A percentile compares a stretch with the other conserved stretches of the same genome.
These are phyloP conservation scores for Neophaeococcomyces aloes DNA, from an alignment of 2,329 filamentous ascomycete genomes.

Conservation along the genomic window DNA sequence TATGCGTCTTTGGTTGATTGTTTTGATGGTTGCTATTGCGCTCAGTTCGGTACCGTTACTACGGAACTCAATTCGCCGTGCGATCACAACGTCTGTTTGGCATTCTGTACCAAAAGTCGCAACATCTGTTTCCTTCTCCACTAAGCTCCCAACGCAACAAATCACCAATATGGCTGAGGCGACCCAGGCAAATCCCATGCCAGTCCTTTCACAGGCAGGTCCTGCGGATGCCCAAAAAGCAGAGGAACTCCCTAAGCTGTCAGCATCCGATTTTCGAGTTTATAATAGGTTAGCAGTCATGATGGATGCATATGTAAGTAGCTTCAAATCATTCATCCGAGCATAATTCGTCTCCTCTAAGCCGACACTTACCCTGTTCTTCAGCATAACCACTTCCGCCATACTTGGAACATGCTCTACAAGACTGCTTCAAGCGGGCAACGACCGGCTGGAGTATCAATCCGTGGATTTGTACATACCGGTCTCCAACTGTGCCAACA, in stretches of 20 bases:
- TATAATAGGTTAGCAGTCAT: conserved; percentile 18
- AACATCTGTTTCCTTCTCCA: neutral
- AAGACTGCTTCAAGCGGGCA: conserved; percentile 49
- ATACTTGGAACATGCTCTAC: conserved; percentile 62
- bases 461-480: conserved; percentile 56
- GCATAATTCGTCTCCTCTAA: conserved; percentile 2
- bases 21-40: conserved; percentile 7
- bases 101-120: neutral
- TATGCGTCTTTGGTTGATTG: conserved; percentile 7
- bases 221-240: conserved; percentile 6
- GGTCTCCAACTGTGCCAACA: conserved; percentile 61
- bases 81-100: neutral
- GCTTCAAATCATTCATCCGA: conserved; percentile 1
- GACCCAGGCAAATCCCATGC: conserved; percentile 2
- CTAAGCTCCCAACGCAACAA: neutral
- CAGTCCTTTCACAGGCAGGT: neutral
- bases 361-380: conserved; percentile 8
- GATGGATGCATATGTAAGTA: conserved; percentile 52
- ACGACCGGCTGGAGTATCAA: conserved; percentile 53
- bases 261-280: conserved; percentile 52
- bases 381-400: conserved; percentile 67
- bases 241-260: conserved; percentile 50
- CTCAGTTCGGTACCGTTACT: neutral
- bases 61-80: neutral
- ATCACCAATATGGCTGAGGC: neutral